These are phyloP conservation scores for Luffa acutangula DNA, from an alignment of 306 rosid genomes.

Conservation along the genomic window DNA sequence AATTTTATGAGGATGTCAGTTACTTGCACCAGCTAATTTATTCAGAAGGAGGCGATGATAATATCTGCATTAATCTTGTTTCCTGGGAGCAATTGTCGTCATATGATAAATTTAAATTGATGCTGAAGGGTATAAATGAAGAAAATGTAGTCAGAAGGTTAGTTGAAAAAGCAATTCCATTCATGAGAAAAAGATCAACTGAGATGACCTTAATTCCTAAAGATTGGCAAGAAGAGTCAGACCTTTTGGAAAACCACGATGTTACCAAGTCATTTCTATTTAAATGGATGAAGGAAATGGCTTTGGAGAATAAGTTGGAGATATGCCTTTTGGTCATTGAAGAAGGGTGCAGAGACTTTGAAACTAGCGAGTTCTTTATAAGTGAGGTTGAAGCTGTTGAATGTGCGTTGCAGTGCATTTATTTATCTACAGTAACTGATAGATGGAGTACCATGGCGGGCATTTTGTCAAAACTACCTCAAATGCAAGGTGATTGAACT, in stretches of 20 bases:
- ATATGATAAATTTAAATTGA: slow-evolving; percentile 71
- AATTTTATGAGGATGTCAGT: slow-evolving; percentile 54
- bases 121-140: slow-evolving; percentile 77
- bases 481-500: slow-evolving; percentile 53
- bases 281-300: slow-evolving; percentile 87
- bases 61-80: slow-evolving; percentile 48
- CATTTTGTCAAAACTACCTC: slow-evolving; percentile 74
- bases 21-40: slow-evolving; percentile 72
- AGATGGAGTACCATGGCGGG: slow-evolving; percentile 81
- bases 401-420: slow-evolving; percentile 88
- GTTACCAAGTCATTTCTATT: slow-evolving; percentile 62
- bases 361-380: slow-evolving; percentile 39
- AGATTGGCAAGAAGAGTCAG: slow-evolving; percentile 17
- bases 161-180: slow-evolving; percentile 63
- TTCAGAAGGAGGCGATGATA: slow-evolving; percentile 47
- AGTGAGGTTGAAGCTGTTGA: slow-evolving; percentile 70
- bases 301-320: slow-evolving; percentile 70
- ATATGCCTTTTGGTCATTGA: slow-evolving; percentile 65
- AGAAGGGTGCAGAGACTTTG: slow-evolving; percentile 70
- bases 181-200: slow-evolving; percentile 52
- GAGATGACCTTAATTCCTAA: slow-evolving; percentile 22
- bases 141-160: slow-evolving; percentile 55
- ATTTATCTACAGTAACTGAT: slow-evolving; percentile 72
- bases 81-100: slow-evolving; percentile 62
- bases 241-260: slow-evolving; percentile 24